Evolutionary conservation across 345 rosid species (phyloP), one percentile per base, ranked within the genome.

Genomic region (Populus davidiana): DNA sequence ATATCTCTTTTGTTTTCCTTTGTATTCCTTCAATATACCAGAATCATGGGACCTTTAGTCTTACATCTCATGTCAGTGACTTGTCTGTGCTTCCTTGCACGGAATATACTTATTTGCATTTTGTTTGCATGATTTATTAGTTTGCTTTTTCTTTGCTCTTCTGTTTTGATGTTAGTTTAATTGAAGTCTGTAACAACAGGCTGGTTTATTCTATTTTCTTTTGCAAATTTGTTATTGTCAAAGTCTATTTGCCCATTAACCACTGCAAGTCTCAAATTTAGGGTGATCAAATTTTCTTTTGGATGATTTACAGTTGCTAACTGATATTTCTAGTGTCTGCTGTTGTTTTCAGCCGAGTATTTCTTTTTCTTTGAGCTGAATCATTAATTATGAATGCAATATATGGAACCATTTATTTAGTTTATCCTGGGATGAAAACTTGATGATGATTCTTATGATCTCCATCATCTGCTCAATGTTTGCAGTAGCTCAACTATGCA

Each of bases 401-500:
- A 25, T n/a, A 59, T 59, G 64, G 63, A 59, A 59, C 16, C 64
- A 59, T 59, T 59, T 13, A 25, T n/a, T 59, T 59, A 3, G 64
- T 3, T n/a, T 10, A 59, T n/a, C 64, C 6, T 59, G 23, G 25
- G 64, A 59, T n/a, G n/a, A 59, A 59, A 25, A 59, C 29, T n/a
- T 59, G 64, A 59, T 59, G 63, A 59, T n/a, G 27, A 59, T n/a
- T n/a, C 64, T 8, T 35, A 36, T 35, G 56, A 47, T 43, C 76
- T 72, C 68, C 43, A 66, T 39, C 41, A 5, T 67, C 41, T 73
- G 36, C 41, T 70, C 56, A 41, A 62, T 61, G 39, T 17, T 81
- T 67, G 18, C 71, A 7, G 10, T 63, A 61, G 36, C 41, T 8
- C 13, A 66, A 52, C 31, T 38, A 11, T 75, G 52, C 20, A 75